Conservation (phyloP, 139 green algal species). For the Pedinophyceae sp. region DNA sequence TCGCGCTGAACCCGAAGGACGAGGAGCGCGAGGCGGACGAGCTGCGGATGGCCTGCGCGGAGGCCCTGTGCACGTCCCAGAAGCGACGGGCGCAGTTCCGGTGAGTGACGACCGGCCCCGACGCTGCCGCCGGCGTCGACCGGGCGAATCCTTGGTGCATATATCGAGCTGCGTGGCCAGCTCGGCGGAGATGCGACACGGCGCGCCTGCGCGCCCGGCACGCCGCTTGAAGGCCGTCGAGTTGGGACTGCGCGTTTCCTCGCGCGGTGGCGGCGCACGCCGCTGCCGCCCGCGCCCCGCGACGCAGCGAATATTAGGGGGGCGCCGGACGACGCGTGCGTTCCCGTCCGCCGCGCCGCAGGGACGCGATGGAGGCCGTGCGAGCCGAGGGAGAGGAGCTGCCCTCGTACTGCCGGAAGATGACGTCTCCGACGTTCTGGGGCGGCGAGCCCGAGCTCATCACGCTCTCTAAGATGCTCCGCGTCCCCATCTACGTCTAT, state of each 20-base stretch:
- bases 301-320: no score
- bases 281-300: no score
- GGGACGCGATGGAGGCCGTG: slow-evolving; percentile 19
- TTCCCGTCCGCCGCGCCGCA: no score
- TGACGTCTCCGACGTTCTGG: slow-evolving; percentile 27
- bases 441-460: slow-evolving; percentile 49
- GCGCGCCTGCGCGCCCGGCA: background rate
- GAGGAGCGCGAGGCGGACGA: slow-evolving; percentile 19
- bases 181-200: no score
- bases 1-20: slow-evolving; percentile 1
- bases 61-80: slow-evolving; percentile 31
- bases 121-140: no score
- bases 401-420: slow-evolving; percentile 16
- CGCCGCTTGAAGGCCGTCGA: no score
- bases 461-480: slow-evolving; percentile 34
- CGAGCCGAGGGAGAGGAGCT: slow-evolving; percentile 20
- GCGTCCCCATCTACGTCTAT: slow-evolving; percentile 28
- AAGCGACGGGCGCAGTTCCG: slow-evolving; percentile 26
- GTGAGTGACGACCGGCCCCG: no score
- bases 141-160: no score
- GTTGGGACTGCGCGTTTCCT: no score
- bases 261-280: no score
- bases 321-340: no score
- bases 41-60: slow-evolving; percentile 33
- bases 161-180: no score